These are phyloP conservation scores for Hylodesmum podocarpum DNA, from an alignment of 306 rosid species.

Conservation along the genomic window DNA sequence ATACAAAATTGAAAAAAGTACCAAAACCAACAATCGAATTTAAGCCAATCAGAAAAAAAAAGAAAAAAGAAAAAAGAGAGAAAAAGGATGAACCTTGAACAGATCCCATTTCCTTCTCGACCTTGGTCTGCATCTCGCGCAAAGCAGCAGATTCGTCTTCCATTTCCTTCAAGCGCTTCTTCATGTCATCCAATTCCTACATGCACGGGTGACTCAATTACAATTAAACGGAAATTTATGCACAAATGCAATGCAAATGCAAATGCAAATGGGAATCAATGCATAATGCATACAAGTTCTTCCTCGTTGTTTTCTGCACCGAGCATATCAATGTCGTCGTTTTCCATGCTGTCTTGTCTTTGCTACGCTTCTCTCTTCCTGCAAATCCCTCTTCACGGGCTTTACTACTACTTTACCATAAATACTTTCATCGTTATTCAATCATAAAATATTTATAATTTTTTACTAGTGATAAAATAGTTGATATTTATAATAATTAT, in stretches of 20 bases:
- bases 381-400: not conserved
- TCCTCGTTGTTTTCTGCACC: conserved; percentile 49
- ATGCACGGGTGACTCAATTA: conserved; percentile 34
- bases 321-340: conserved; percentile 55
- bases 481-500: too few relatives aligned
- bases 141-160: conserved; percentile 68
- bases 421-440: too few relatives aligned
- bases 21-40: not conserved
- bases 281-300: conserved; percentile 24
- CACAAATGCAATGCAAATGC: not conserved
- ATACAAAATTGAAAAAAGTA: not conserved
- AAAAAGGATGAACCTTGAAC: conserved; percentile 46
- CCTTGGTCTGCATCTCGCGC: conserved; percentile 72
- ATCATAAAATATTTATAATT: too few relatives aligned
- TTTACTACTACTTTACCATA: not conserved
- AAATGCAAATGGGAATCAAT: too few relatives aligned
- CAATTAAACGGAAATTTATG: too few relatives aligned
- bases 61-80: not conserved
- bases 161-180: conserved; percentile 66
- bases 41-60: too few relatives aligned
- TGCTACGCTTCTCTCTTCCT: not conserved
- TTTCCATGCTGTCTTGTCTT: conserved; percentile 44
- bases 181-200: conserved; percentile 65
- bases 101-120: conserved; percentile 66
- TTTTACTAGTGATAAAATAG: too few relatives aligned